Conservation (phyloP, 2,329 filamentous ascomycete species). For the Fusarium sp. region DNA sequence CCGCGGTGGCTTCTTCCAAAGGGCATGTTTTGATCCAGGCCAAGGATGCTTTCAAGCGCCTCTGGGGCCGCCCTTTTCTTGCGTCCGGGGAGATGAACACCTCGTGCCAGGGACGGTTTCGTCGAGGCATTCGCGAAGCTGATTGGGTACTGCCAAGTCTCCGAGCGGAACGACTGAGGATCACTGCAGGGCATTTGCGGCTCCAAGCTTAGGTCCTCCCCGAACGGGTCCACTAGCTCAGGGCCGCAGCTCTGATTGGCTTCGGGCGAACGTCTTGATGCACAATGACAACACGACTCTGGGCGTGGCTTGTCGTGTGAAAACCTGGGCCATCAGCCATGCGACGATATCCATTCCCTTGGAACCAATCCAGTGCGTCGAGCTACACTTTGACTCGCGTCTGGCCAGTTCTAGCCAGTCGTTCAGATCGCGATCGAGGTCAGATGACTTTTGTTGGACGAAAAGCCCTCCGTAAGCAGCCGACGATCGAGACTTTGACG, state of each 20-base stretch:
- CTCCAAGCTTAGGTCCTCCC: conserved; percentile 15
- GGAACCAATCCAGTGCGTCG: conserved; percentile 31
- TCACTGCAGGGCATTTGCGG: conserved; percentile 34
- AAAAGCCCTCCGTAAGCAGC: conserved; percentile 20
- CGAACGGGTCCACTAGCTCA: conserved; percentile 12
- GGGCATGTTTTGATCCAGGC: conserved; percentile 20
- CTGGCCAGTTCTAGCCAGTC: conserved; percentile 25
- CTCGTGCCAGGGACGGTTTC: conserved; percentile 8
- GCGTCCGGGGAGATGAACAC: conserved; percentile 18
- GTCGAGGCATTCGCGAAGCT: background rate
- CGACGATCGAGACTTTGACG: conserved; percentile 38
- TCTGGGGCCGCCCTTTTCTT: conserved; percentile 21
- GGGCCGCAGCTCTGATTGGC: conserved; percentile 32
- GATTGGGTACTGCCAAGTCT: conserved; percentile 21
- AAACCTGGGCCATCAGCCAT: conserved; percentile 12
- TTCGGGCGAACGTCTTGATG: background rate
- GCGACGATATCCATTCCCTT: conserved; percentile 13
- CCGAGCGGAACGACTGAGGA: conserved; percentile 33
- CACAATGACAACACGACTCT: conserved; percentile 44
- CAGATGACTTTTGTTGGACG: conserved; percentile 21
- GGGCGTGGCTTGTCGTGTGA: conserved; percentile 14
- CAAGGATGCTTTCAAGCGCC: conserved; percentile 21
- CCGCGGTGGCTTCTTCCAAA: conserved; percentile 17
- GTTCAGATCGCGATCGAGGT: conserved; percentile 37
- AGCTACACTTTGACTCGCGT: conserved; percentile 25